These are phyloP conservation scores for Paracoccidioides lutzii DNA, from an alignment of 2,329 filamentous ascomycete species.

Conservation along the genomic window DNA sequence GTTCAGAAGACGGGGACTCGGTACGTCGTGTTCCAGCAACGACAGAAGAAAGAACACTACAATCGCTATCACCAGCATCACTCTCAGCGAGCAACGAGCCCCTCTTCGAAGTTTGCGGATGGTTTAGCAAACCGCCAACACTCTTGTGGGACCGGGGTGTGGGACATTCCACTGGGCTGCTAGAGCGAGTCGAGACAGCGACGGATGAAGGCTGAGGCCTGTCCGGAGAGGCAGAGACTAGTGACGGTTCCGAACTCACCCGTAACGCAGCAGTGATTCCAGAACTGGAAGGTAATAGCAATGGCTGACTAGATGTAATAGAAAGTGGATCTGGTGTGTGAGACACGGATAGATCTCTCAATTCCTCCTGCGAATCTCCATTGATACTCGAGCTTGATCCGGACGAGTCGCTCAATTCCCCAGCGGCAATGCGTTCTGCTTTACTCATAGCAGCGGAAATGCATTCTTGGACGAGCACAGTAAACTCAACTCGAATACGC, in stretches of 20 bases:
- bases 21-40: constrained; percentile 59
- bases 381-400: constrained; percentile 29
- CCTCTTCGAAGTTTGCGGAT: constrained; percentile 51
- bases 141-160: constrained; percentile 75
- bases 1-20: constrained; percentile 83
- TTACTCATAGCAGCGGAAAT: constrained; percentile 86
- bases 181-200: constrained; percentile 68
- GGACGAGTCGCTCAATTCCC: constrained; percentile 67
- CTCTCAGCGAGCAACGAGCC: constrained; percentile 71
- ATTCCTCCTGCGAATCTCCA: constrained; percentile 35
- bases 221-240: constrained; percentile 27
- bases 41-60: constrained; percentile 70
- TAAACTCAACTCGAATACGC: constrained; percentile 86
- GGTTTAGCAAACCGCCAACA: constrained; percentile 43
- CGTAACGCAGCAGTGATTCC: constrained; percentile 24
- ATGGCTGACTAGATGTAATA: background rate
- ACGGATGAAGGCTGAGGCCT: constrained; percentile 45
- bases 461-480: constrained; percentile 85
- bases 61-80: constrained; percentile 79
- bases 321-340: background rate
- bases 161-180: constrained; percentile 77
- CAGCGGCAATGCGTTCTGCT: constrained; percentile 74
- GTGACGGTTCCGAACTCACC: constrained; percentile 39
- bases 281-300: background rate
- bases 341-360: constrained; percentile 33